A percentile compares a stretch with the other conserved stretches of the same genome.
These are phyloP conservation scores for Celoporthe dispersa DNA, from an alignment of 2,329 filamentous ascomycete genomes.

Conservation along the genomic window DNA sequence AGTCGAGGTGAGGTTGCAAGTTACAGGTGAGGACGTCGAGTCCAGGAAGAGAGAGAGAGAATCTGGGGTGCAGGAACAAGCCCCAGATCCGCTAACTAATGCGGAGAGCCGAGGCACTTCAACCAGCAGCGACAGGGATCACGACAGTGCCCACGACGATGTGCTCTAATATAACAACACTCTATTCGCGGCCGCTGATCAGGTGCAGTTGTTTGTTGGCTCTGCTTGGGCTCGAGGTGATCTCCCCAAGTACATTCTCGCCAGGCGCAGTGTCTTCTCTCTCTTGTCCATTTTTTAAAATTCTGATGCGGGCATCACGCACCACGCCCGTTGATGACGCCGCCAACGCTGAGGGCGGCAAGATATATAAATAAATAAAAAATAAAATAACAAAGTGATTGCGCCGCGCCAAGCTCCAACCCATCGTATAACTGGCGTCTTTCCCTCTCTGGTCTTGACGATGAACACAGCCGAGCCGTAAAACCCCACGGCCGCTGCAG, in stretches of 20 bases:
- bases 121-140: constrained; percentile 18
- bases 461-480: too few relatives aligned
- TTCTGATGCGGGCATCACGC: background rate
- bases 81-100: constrained; percentile 1
- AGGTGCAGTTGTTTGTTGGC: background rate
- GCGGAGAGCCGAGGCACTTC: constrained; percentile 30
- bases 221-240: background rate
- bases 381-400: background rate
- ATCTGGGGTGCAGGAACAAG: constrained; percentile 14
- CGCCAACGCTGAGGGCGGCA: background rate
- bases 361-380: background rate
- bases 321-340: background rate
- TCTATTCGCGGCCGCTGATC: background rate
- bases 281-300: background rate
- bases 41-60: background rate
- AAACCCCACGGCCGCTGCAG: too few relatives aligned
- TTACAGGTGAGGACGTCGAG: constrained; percentile 3
- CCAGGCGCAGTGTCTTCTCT: background rate
- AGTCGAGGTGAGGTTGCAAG: background rate
- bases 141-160: background rate
- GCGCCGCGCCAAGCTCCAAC: background rate
- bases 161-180: background rate
- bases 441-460: background rate
- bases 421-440: background rate
- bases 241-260: background rate